Evolutionary conservation across 805 yeast genomes (phyloP), one percentile per base, ranked within the genome.

Genomic region (Pichia heedii): DNA sequence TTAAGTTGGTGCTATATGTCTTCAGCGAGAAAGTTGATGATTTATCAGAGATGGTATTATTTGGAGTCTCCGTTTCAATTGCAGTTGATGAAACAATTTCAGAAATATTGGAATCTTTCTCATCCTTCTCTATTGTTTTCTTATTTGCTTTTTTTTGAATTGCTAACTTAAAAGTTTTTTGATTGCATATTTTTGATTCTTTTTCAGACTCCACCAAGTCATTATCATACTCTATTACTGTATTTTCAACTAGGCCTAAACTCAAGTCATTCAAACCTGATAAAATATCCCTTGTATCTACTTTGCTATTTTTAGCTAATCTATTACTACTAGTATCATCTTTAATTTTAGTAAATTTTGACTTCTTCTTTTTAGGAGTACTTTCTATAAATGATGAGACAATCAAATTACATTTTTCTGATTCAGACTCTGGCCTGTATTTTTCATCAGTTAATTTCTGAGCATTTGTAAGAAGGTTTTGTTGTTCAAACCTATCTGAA

Each of bases 331-430:
- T 11, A 24, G 27, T 24, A 27, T 12, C 32, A 27, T 8, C n/a
- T 27, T 27, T 27, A 7, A 9, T 24, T 24, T 24, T 9, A 24
- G n/a, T n/a, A n/a, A n/a, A n/a, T n/a, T 4, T 24, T 24, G 26
- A 12, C 11, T 24, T 24, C 11, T 24, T 12, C 24, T 39, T 24
- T 20, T 39, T 43, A 1, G 46, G 46, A 9, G 43, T 43, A n/a
- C 46, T 43, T 11, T n/a, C n/a, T n/a, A n/a, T n/a, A n/a, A n/a
- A n/a, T n/a, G n/a, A n/a, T n/a, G n/a, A n/a, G n/a, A n/a, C n/a
- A n/a, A n/a, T n/a, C n/a, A n/a, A n/a, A n/a, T n/a, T n/a, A n/a
- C n/a, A n/a, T n/a, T n/a, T n/a, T n/a, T n/a, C n/a, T n/a, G n/a
- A n/a, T n/a, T n/a, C n/a, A n/a, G n/a, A n/a, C n/a, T n/a, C n/a